Evolutionary conservation across 2,329 filamentous ascomycete genomes (phyloP), one percentile per base, ranked within the genome.

Genomic region (Colletotrichum eleusines): DNA sequence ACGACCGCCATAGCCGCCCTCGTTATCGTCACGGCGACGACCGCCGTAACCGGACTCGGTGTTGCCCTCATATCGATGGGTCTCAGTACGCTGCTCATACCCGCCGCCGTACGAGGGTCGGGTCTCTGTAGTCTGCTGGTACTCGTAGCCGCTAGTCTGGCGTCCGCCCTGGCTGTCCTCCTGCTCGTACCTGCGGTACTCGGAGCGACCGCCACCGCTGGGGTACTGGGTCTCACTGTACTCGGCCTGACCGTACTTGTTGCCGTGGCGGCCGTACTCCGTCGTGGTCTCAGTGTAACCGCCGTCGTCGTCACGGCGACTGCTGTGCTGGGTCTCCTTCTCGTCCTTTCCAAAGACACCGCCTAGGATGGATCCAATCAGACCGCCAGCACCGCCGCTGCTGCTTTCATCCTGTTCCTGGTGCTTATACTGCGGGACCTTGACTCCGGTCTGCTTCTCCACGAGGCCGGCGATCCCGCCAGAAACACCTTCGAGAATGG

Each of bases 311-410:
- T 86, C 84, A 53, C 89, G 86, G 42, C 84, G 84, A 69, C 87
- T 82, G 74, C 84, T 84, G 64, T 84, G 82, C 74, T 86, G 87
- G 58, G 81, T 83, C 76, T 89, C 84, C 67, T 85, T 89, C 55
- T 89, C 84, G 42, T 87, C 82, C 44, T 84, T 83, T 61, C 85
- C 84, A 63, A 92, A 87, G 18, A 86, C 86, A 16, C 87, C 87
- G 14, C 90, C 88, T 11, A 97, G 86, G 20, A 95, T 81, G 48
- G 88, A 89, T 44, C 90, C 91, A 16, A 97, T 84, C 53, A 97
- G 82, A 31, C 91, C 90, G 38, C 92, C 91, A 1, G 94, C 78
- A 14, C 88, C 88, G 60, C 91, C 89, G 58, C 90, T 62, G 58
- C 90, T 64, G 55, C 51, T 57, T 69, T 87, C 85, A 9, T 75